A percentile compares a stretch with the other conserved stretches of the same genome.
These are phyloP conservation scores for Saccharomycopsis fodiens DNA, from an alignment of 805 yeast genomes.

Conservation along the genomic window DNA sequence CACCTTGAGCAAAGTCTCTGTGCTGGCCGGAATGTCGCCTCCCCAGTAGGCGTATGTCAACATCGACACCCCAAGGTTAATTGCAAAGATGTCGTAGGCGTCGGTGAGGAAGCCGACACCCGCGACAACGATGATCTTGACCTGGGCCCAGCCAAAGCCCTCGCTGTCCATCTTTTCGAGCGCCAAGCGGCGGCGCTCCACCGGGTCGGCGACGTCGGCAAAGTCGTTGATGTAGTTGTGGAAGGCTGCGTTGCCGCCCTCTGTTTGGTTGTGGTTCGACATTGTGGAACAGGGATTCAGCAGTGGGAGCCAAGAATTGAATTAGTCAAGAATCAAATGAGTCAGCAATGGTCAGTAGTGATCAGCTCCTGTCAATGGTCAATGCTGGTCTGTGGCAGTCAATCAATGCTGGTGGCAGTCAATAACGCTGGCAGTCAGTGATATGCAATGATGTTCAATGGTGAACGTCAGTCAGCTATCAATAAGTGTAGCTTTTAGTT, in stretches of 20 bases:
- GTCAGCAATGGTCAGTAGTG: too few species aligned
- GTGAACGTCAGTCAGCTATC: too few species aligned
- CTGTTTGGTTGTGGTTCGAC: constrained; percentile 28
- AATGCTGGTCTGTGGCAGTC: too few species aligned
- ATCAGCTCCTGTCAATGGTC: too few species aligned
- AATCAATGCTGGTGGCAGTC: too few species aligned
- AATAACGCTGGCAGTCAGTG: too few species aligned
- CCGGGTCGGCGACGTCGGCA: constrained; percentile 75
- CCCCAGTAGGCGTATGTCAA: constrained; percentile 70
- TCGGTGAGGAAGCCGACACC: constrained; percentile 94
- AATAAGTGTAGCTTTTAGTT: too few species aligned
- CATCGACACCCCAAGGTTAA: constrained; percentile 76
- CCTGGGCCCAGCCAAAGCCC: constrained; percentile 73
- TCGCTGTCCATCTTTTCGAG: constrained; percentile 78
- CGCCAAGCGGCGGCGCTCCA: constrained; percentile 82
- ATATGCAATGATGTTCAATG: too few species aligned
- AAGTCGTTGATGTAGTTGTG: constrained; percentile 75
- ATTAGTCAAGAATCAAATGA: too few species aligned
- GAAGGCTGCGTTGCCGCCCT: constrained; percentile 82
- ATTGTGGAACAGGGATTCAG: too few species aligned
- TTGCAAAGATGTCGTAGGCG: constrained; percentile 88
- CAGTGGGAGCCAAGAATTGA: too few species aligned
- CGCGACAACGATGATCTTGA: constrained; percentile 76
- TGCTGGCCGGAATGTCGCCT: constrained; percentile 56
- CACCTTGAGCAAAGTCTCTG: constrained; percentile 70